Base-by-base conservation (phyloP, 2,329 filamentous ascomycete genomes). In the Diaporthe caulivora region DNA sequence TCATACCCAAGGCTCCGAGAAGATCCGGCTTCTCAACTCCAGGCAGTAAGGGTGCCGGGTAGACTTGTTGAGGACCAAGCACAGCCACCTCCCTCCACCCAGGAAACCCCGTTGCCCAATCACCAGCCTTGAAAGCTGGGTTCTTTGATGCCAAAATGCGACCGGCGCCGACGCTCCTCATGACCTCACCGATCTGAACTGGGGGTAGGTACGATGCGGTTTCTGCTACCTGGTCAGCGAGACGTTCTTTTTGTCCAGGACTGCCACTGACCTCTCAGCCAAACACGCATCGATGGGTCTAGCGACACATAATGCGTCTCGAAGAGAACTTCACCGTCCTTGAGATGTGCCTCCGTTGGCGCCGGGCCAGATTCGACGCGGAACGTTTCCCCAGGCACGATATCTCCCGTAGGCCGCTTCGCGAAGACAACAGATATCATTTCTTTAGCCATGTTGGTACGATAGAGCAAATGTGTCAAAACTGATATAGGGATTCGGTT, bases 361-460 rank as follows among this genome's bases (percentile, higher is more conserved):
- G 89, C 85, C 1, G 88, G 84, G 1, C 85, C 82, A 60, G 83
- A 84, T 78, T 90, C 86, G 47, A 87, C 78, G 51, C 82, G 83
- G 82, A 94, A 94, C 18, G 92, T 94, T 80, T 90, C 82, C 74
- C 91, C 91, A 3, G 91, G 89, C 71, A 93, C 81, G 81, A 94
- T 91, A 74, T 86, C 82, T 70, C 81, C 85, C 70, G 82, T 86
- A 13, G 92, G 92, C 65, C 92, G 87, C 82, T 93, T 87, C 69
- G 89, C 90, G 73, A 94, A 89, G 75, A 90, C 85, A 75, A 72
- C 60, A 5, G 74, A 72, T 8, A 67, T 29, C 42, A 49, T 72
- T 54, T 74, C 72, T 21, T 74, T 70, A 11, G 70, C 74, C 74
- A 75, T 75, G 3, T 54, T 60, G 55, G 13, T 53, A 31, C 65